phyloP scores from a whole-genome alignment of 176 grass and related monocot genomes.

The Phoenix roebelenii region DNA sequence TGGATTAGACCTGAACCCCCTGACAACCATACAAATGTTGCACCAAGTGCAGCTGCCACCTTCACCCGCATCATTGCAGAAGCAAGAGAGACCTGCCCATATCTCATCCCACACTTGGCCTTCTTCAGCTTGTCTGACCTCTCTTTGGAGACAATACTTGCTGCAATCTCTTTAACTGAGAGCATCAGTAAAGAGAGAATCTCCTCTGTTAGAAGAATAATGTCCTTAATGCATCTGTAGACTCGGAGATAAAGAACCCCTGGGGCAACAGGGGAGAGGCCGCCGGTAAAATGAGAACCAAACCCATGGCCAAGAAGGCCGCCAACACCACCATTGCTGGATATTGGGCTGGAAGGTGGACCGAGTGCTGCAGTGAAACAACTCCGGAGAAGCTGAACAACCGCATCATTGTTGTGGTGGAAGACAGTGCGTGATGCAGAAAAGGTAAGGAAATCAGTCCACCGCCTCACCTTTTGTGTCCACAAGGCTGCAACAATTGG shows the following conservation, averaged over 20 bases:
- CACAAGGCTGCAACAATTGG: slow-evolving; percentile 85
- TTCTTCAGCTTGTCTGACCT: slow-evolving; percentile 47
- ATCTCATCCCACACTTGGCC: slow-evolving; percentile 48
- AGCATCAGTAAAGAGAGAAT: slow-evolving; percentile 72
- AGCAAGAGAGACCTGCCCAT: slow-evolving; percentile 60
- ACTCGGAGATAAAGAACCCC: slow-evolving; percentile 87
- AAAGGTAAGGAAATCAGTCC: slow-evolving; percentile 83
- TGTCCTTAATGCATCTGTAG: slow-evolving; percentile 92
- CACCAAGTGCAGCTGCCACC: slow-evolving; percentile 62
- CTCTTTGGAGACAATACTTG: slow-evolving; percentile 38
- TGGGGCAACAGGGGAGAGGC: slow-evolving; percentile 79
- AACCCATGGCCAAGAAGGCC: slow-evolving; percentile 93
- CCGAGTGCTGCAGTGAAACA: slow-evolving; percentile 67
- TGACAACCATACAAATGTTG: slow-evolving; percentile 74
- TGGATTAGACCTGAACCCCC: slow-evolving; percentile 72
- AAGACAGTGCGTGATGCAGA: slow-evolving; percentile 93
- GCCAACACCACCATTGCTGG: slow-evolving; percentile 56
- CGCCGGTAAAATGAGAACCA: slow-evolving; percentile 75
- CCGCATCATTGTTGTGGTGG: slow-evolving; percentile 84
- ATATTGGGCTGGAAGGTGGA: slow-evolving; percentile 43
- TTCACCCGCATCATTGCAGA: slow-evolving; percentile 63
- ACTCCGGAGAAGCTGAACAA: slow-evolving; percentile 77
- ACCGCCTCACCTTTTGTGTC: slow-evolving; percentile 94
- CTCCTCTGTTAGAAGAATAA: slow-evolving; percentile 62
- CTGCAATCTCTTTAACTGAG: slow-evolving; percentile 71